Conservation (phyloP, 2,329 filamentous ascomycete genomes). For the Paracorniculantispora psalliotae region DNA sequence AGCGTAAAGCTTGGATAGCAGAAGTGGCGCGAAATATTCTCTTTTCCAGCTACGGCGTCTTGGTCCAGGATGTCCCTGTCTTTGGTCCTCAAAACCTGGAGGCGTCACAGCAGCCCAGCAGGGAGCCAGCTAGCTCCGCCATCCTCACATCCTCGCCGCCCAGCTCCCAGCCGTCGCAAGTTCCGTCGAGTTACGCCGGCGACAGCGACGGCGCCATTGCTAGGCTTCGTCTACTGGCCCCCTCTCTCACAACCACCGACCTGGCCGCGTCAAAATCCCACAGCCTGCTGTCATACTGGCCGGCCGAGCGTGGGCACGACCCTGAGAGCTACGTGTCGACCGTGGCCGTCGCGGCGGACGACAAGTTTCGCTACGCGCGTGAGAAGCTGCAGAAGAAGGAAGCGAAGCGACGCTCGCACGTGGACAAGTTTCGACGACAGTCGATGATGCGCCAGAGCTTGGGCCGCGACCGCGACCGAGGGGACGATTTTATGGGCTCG, state of each 20-base stretch:
- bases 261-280: slow-evolving; percentile 24
- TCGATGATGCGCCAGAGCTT: slow-evolving; percentile 23
- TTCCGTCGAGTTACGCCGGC: background rate
- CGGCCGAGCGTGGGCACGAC: slow-evolving; percentile 30
- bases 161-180: background rate
- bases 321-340: slow-evolving; percentile 35
- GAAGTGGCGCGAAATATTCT: slow-evolving; percentile 31
- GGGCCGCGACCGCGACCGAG: slow-evolving; percentile 8
- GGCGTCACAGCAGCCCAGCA: background rate
- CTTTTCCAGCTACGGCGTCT: slow-evolving; percentile 30
- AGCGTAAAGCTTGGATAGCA: slow-evolving; percentile 24
- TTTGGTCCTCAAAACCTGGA: slow-evolving; percentile 20
- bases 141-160: slow-evolving; percentile 10
- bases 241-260: slow-evolving; percentile 24
- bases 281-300: slow-evolving; percentile 35
- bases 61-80: slow-evolving; percentile 30
- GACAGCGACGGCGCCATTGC: slow-evolving; percentile 26
- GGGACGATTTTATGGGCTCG: slow-evolving; percentile 6
- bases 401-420: slow-evolving; percentile 27
- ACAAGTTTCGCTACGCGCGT: slow-evolving; percentile 30
- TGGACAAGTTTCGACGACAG: slow-evolving; percentile 30
- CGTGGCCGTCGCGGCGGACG: slow-evolving; percentile 31
- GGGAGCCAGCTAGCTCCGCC: slow-evolving; percentile 13
- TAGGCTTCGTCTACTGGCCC: slow-evolving; percentile 31
- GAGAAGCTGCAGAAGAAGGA: slow-evolving; percentile 30